Percentiles rank a stretch among this genome's conserved stretches.
Conservation (phyloP, 208 protist genomes). For the Leishmania aethiopica region DNA sequence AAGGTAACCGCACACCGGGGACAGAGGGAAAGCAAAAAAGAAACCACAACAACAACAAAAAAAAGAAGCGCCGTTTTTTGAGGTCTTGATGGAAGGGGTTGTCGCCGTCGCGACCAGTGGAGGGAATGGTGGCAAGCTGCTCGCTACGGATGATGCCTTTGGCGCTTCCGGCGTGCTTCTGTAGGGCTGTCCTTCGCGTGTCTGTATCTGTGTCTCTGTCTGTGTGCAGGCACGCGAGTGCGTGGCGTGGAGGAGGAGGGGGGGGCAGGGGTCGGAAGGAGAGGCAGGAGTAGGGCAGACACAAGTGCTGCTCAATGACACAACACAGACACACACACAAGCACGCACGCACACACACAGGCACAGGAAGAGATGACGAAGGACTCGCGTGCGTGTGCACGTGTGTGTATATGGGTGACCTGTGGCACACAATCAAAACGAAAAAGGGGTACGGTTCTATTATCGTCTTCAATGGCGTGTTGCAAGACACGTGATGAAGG, state of each 20-base stretch:
- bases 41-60: too few species aligned
- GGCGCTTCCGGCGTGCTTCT: not conserved
- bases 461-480: not conserved
- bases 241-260: not conserved
- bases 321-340: not conserved
- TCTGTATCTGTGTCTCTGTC: not conserved
- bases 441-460: not conserved
- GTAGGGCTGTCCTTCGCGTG: not conserved
- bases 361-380: not conserved
- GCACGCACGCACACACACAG: not conserved
- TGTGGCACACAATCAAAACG: not conserved
- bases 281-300: not conserved
- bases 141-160: not conserved
- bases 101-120: not conserved
- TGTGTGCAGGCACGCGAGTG: not conserved
- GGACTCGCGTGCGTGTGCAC: not conserved
- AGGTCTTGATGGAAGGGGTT: not conserved
- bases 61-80: not conserved
- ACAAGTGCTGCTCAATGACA: not conserved
- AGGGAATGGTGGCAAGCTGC: not conserved
- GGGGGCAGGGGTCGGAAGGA: not conserved
- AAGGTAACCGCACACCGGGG: not conserved
- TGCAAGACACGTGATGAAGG: conserved; percentile 1
- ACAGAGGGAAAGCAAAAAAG: not conserved
- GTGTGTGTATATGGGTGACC: not conserved